Evolutionary conservation across 75 land plant genomes (phyloP).

Genomic region (Picea sitchensis): DNA sequence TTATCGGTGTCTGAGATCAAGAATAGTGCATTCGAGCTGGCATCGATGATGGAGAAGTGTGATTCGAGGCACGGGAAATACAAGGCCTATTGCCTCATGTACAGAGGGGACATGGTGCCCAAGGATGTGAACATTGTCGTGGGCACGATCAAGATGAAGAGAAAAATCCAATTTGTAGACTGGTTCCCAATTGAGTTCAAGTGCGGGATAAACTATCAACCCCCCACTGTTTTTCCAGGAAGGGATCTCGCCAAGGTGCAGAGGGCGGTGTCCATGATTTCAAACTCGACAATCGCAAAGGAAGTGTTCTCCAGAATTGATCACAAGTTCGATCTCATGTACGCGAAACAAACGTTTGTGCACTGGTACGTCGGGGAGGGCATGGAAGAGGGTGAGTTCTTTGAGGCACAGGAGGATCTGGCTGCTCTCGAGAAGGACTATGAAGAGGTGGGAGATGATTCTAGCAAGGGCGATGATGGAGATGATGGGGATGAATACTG

Average conservation of each 20-base stretch:
- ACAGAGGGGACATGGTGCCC: constrained; percentile 56
- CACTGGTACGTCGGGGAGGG: constrained; percentile 81
- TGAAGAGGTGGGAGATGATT: constrained; percentile 1
- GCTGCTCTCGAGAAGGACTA: not conserved
- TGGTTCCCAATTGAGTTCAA: constrained; percentile 62
- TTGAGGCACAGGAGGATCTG: constrained; percentile 48
- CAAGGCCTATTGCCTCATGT: constrained; percentile 60
- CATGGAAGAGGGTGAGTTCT: constrained; percentile 62
- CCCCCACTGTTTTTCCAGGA: constrained; percentile 40
- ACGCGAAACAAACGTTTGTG: constrained; percentile 49
- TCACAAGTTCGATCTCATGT: constrained; percentile 72
- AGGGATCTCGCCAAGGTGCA: constrained; percentile 57
- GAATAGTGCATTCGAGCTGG: too few relatives aligned
- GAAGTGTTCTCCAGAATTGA: constrained; percentile 67
- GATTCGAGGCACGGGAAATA: constrained; percentile 17
- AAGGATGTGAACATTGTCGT: constrained; percentile 68
- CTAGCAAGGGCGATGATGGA: not conserved
- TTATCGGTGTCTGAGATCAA: too few relatives aligned
- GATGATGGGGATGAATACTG: not conserved
- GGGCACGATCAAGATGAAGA: constrained; percentile 65
- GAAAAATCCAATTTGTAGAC: constrained; percentile 55
- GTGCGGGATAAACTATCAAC: constrained; percentile 59
- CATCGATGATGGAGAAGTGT: too few relatives aligned
- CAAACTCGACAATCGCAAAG: too few relatives aligned
- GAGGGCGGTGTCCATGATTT: constrained; percentile 70